A percentile compares a stretch with the other conserved stretches of the same genome.
phyloP scores from a whole-genome alignment of 2,329 filamentous ascomycete species.

The Colletotrichum trifolii region DNA sequence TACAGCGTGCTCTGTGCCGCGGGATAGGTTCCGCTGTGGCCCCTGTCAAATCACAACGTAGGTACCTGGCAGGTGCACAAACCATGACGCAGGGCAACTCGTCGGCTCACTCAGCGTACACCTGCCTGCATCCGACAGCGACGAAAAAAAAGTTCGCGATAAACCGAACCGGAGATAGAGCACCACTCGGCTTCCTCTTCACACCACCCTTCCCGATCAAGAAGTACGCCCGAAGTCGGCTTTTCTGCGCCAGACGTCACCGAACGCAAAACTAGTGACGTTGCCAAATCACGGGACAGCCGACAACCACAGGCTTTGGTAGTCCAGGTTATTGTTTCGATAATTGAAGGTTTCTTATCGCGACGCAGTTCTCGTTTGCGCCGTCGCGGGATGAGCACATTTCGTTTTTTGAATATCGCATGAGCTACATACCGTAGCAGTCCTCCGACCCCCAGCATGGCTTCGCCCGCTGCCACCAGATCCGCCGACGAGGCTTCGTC shows the following conservation, averaged over 20 bases:
- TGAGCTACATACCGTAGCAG: slow-evolving; percentile 41
- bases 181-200: slow-evolving; percentile 26
- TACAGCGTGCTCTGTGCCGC: too few species aligned
- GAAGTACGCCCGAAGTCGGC: slow-evolving; percentile 25
- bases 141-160: slow-evolving; percentile 32
- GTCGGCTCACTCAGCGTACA: slow-evolving; percentile 5
- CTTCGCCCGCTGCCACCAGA: slow-evolving; percentile 34
- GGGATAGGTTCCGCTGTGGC: too few species aligned
- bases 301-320: slow-evolving; percentile 16
- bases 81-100: slow-evolving; percentile 29
- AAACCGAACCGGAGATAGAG: slow-evolving; percentile 20
- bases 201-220: not conserved
- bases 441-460: slow-evolving; percentile 38
- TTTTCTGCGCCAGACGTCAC: slow-evolving; percentile 23
- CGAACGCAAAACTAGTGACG: slow-evolving; percentile 14
- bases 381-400: slow-evolving; percentile 28
- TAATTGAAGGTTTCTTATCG: slow-evolving; percentile 7
- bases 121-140: slow-evolving; percentile 20
- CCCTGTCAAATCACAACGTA: slow-evolving; percentile 16
- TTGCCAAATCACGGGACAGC: not conserved
- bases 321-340: not conserved
- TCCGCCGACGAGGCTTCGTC: slow-evolving; percentile 14
- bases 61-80: slow-evolving; percentile 13
- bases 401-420: not conserved
- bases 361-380: slow-evolving; percentile 17